Base-by-base conservation (phyloP, 2,329 filamentous ascomycete species). In the Huntiella decipiens region DNA sequence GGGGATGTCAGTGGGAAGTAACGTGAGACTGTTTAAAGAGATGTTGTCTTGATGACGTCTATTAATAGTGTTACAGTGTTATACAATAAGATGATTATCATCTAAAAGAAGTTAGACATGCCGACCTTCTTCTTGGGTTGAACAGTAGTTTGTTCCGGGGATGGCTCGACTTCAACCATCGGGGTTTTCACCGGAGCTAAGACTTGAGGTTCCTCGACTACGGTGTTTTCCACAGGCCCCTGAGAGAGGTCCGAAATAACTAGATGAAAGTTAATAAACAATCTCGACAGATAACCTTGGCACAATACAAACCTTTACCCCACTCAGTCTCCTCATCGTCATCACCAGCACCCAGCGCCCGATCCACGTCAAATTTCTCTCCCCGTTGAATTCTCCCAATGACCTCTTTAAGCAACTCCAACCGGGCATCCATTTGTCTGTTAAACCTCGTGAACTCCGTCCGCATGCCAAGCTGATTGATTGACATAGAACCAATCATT, bases 401-500 rank as follows among this genome's bases (percentile, higher is more conserved):
- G 1, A 85, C 76, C 56, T 94, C 88, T 35, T 74, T 73, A 49
- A 98, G 61, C 28, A 85, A 57, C 2, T 70, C 72, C 51, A 98
- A 82, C 57, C 82, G 80, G 5, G 82, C 77, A 54, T 94, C 82
- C 4, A 86, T 79, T 53, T 77, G 76, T 43, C 87, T 75, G 56
- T 70, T 74, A 54, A 82, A 87, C 7, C 77, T 74, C 31, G 71
- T 68, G 56, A 78, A 81, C 43, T 87, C 79, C 54, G 82, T 82
- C 55, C 79, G 80, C 55, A 96, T 60, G 33, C 77, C 70, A 56
- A 98, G 79, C 70, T 91, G 82, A 56, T 95, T 83, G 54, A 98
- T 95, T 11, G 88, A 83, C 69, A 95, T 93, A 51, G 85, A 94
- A 3, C 92, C 92, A 52, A 96, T 88, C 52, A 96, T 70, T 36